Evolutionary conservation across 2,329 filamentous ascomycete genomes (phyloP), one percentile per base, ranked within the genome.

Genomic region (Huntiella abstrusa): DNA sequence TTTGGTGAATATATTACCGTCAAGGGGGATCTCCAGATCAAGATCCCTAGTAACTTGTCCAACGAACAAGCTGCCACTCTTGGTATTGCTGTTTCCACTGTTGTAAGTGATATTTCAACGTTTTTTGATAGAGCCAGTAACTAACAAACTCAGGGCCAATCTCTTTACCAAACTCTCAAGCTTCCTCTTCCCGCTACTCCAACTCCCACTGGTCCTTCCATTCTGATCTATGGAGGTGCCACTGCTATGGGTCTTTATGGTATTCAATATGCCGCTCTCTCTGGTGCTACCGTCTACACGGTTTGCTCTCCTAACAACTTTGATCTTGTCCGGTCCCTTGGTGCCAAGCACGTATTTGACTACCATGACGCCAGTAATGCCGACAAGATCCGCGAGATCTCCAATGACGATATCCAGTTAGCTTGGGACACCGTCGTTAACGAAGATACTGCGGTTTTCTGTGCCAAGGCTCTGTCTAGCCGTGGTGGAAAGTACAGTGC

Each of bases 231-330:
- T 42, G 64, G 61, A 41, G 62, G 60, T n/a, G 68, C 68, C 55
- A 72, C 65, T 33, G 69, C 69, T 16, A 71, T 69, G n/a, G 65
- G 64, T 60, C 68, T 70, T 52, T 68, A 68, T 53, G 60, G 56
- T 5, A 60, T 63, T 48, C 60, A 63, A 48, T 60, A 53, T 52
- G 60, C 59, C 32, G 60, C 59, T 51, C 51, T 55, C n/a, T 63
- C 61, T 2, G 61, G 61, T 3, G 58, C 59, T 22, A 54, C 50
- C 10, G 61, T 65, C 7, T 54, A 62, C n/a, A 52, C 62, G 2
- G 64, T 62, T 3, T 54, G 57, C 22, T 64, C 63, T 33, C 56
- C 60, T 1, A 51, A 52, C 36, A 67, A 69, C 54, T 58, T 58
- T 37, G 59, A 58, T 3, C 60, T 64, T 13, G 57, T 66, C 35